Base-by-base conservation (phyloP, 495 filamentous ascomycete genomes). In the Penicillium cinerascens region DNA sequence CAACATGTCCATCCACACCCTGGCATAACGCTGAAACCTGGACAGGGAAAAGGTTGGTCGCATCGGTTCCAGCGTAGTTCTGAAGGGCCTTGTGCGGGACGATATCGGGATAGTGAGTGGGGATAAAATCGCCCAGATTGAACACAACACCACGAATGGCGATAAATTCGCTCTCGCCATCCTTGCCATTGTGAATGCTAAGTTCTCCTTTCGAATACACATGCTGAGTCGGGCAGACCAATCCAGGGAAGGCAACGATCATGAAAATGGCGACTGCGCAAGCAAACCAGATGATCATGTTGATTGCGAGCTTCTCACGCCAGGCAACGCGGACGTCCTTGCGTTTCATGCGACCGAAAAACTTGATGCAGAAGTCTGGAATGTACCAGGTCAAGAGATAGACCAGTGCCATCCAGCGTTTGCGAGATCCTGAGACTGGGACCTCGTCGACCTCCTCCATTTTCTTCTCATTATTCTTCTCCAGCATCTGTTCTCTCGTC, bases 301-400 rank as follows among this genome's bases (percentile, higher is more conserved):
- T 99, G 79, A 99, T 99, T 29, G 93, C 93, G 49, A 97, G 70
- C 78, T 98, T 98, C 66, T 98, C 93, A 53, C 93, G 82, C 93
- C 93, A 98, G 3, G 93, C 93, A 55, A 85, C 78, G 40, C 90
- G 87, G n/a, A 98, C 82, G 63, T 98, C 93, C 66, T 92, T 92
- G 42, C 93, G 86, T 58, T 86, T 83, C 86, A 96, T 97, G 15
- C 89, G 81, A 15, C 92, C 92, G 48, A 95, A 49, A 63, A 77
- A 78, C 42, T 83, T 79, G 69, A 97, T 89, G 40, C 85, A 60
- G 59, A 97, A 88, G 66, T 96, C 89, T 17, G 93, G 93, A 38
- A 97, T 76, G 56, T 78, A 91, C 68, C 82, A 98, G 2, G 93
- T 97, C 44, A 98, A 71, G 17, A 89, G 43, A 58, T 84, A 96